Evolutionary conservation across 495 filamentous ascomycete species (phyloP), one percentile per base, ranked within the genome.

Genomic region (Aspergillus coremiiformis): DNA sequence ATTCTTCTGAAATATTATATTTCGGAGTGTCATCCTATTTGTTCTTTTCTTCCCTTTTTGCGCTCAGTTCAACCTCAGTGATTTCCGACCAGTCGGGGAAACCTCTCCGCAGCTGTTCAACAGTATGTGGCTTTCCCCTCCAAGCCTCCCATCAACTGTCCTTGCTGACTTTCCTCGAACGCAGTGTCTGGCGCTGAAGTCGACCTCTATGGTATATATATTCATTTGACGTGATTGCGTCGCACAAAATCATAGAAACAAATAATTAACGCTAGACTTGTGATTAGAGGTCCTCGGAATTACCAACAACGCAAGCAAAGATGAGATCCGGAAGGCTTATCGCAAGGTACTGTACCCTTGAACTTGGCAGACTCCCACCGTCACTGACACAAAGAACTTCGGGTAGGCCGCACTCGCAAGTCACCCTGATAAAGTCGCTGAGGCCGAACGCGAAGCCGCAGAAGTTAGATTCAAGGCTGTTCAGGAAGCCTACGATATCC

Each of bases 291-390:
- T 96, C 66, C 81, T 98, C 43, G 85, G 83, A 37, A 73, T 96
- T 56, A 70, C 81, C 51, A 81, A 76, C 56, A 66, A 67, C 43
- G 86, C 92, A 33, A 83, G 72, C 62, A 87, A 88, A 61, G 79
- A 84, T 57, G 90, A 96, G 52, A 87, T 98, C 69, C 95, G 94
- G 67, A 95, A 96, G 67, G 94, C 93, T 35, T 98, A 96, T 69
- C 87, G 91, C 69, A 97, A 96, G 82, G 93, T 90, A 59, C 55
- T 66, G 62, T 42, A 14, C 14, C n/a, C 21, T 29, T 20, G 15
- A 49, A 46, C 23, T 19, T 5, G 22, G 8, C 12, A 27, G 24
- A 30, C 33, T 20, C n/a, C 27, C 39, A 39, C 12, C 21, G 15
- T 30, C 30, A 12, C 33, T 43, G 19, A 56, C 56, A 65, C 32